These are phyloP conservation scores for Penicillium canescens DNA, from an alignment of 495 filamentous ascomycete species.

Conservation along the genomic window DNA sequence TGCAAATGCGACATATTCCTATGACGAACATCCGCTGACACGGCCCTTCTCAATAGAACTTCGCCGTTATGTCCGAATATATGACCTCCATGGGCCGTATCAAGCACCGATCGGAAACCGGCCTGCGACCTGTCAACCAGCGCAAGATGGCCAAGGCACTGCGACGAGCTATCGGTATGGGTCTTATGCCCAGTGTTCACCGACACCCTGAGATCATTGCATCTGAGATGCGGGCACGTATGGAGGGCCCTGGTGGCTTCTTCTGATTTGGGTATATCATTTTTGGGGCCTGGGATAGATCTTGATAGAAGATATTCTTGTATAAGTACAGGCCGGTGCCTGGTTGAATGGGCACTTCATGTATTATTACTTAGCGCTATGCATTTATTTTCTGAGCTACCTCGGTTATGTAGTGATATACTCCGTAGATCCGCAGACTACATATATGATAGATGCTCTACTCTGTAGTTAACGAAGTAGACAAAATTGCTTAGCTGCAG, in stretches of 20 bases:
- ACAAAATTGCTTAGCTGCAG: no score
- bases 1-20: neutral
- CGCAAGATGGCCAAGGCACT: constrained; percentile 90
- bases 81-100: constrained; percentile 84
- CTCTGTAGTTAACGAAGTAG: no score
- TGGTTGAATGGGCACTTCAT: constrained; percentile 13
- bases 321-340: constrained; percentile 16
- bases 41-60: constrained; percentile 63
- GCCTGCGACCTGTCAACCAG: constrained; percentile 86
- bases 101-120: constrained; percentile 69
- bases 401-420: no score
- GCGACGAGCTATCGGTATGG: constrained; percentile 80
- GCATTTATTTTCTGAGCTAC: constrained; percentile 11
- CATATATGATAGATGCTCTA: no score
- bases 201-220: constrained; percentile 84
- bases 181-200: constrained; percentile 91
- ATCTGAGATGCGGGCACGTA: constrained; percentile 30
- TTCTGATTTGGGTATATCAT: neutral
- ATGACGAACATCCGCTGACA: constrained; percentile 6
- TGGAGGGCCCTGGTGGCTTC: constrained; percentile 20
- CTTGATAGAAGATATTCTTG: constrained; percentile 11
- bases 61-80: constrained; percentile 88
- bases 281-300: neutral
- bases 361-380: constrained; percentile 30
- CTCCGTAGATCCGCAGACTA: no score